These are phyloP conservation scores for Solanum dulcamara DNA, from an alignment of 257 asterid genomes.

Conservation along the genomic window DNA sequence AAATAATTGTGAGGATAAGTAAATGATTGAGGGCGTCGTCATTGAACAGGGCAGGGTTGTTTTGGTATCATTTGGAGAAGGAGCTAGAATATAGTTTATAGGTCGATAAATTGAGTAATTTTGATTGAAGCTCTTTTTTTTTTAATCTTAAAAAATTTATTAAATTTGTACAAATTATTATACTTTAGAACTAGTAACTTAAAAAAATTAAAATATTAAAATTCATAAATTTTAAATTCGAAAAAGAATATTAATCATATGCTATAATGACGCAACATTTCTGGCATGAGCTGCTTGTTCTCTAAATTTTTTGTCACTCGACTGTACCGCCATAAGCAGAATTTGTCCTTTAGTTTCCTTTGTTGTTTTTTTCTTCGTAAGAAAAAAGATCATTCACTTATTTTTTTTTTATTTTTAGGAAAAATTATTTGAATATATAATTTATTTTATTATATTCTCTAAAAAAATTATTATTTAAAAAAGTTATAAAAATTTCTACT, in stretches of 20 bases:
- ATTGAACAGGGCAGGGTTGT: neutral
- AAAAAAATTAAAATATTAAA: neutral
- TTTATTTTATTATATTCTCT: too few relatives aligned
- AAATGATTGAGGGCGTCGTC: neutral
- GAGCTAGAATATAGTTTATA: neutral
- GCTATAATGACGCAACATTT: neutral
- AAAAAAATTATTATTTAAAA: too few relatives aligned
- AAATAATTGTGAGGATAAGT: neutral
- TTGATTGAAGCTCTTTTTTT: neutral
- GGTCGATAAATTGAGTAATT: rapidly evolving
- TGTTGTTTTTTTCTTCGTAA: neutral
- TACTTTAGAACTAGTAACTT: neutral
- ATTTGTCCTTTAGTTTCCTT: neutral
- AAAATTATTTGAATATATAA: too few relatives aligned
- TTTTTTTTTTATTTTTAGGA: neutral
- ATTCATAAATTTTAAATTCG: neutral
- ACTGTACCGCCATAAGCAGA: neutral
- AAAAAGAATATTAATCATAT: neutral
- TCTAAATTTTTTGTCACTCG: neutral
- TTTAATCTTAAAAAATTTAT: neutral
- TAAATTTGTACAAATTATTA: neutral
- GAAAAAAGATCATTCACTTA: neutral
- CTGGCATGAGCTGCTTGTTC: neutral
- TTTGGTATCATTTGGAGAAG: neutral
- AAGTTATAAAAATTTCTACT: too few relatives aligned